phyloP scores from a whole-genome alignment of 257 asterid species.

The Fraxinus pennsylvanica region DNA sequence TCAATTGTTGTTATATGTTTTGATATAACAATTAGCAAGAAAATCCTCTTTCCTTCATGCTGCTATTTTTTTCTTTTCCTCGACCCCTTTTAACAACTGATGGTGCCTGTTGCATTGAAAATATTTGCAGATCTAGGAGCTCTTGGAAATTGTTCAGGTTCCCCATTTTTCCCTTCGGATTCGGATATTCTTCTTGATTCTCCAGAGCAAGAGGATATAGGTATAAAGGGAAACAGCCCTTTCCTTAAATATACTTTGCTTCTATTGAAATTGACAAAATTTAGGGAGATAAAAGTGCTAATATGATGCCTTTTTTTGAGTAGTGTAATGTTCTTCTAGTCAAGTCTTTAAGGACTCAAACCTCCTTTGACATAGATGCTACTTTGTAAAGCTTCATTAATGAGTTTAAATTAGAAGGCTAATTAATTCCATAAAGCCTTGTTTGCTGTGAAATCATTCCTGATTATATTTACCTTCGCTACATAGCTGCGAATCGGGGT shows the following conservation, averaged over 20 bases:
- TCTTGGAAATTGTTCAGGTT: constrained; percentile 67
- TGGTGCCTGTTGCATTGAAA: constrained; percentile 7
- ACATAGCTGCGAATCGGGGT: no score
- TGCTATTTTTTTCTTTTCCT: not conserved
- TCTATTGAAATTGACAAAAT: not conserved
- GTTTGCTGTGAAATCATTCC: no score
- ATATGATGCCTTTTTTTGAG: not conserved
- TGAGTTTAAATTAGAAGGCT: no score
- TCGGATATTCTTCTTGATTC: constrained; percentile 76
- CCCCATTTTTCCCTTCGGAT: constrained; percentile 74
- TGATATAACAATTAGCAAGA: not conserved
- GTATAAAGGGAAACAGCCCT: constrained; percentile 30
- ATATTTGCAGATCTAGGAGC: constrained; percentile 66
- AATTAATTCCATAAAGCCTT: no score
- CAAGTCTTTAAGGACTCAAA: no score
- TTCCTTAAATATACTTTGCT: not conserved
- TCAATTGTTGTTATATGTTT: not conserved
- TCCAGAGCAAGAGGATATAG: constrained; percentile 62
- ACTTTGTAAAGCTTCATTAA: no score
- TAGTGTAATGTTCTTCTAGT: no score
- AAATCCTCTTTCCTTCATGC: not conserved
- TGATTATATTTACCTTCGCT: no score
- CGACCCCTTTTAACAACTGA: not conserved
- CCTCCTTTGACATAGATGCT: no score
- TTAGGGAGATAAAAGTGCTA: not conserved